phyloP scores from a whole-genome alignment of 768 basidiomycete genomes.

The Leucocoprinus leucothites region DNA sequence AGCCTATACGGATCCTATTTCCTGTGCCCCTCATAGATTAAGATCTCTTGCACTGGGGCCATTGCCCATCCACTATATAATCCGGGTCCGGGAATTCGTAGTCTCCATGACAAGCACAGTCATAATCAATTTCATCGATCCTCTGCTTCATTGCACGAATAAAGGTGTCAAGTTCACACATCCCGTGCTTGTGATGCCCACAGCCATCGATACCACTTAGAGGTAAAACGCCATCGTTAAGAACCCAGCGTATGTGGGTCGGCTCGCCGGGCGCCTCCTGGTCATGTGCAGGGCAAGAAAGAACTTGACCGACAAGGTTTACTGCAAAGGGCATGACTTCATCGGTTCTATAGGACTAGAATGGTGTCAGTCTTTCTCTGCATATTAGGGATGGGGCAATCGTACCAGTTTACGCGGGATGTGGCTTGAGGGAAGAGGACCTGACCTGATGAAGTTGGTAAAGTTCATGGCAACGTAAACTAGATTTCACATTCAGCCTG shows the following conservation, averaged over 20 bases:
- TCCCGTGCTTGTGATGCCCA: constrained; percentile 48
- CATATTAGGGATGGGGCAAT: constrained; percentile 52
- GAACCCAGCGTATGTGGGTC: constrained; percentile 59
- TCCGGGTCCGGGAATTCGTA: constrained; percentile 44
- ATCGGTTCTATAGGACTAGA: constrained; percentile 31
- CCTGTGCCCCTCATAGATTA: constrained; percentile 1
- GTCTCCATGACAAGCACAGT: constrained; percentile 55
- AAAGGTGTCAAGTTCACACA: constrained; percentile 62
- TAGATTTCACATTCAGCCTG: constrained; percentile 15
- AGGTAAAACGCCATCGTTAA: constrained; percentile 74
- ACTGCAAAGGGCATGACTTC: constrained; percentile 32
- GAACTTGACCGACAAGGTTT: constrained; percentile 44
- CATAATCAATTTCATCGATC: constrained; percentile 58
- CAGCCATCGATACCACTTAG: constrained; percentile 65
- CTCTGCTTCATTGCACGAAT: constrained; percentile 54
- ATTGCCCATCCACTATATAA: constrained; percentile 35
- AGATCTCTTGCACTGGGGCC: constrained; percentile 12
- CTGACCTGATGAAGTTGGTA: constrained; percentile 54
- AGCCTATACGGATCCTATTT: neutral
- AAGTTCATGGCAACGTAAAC: constrained; percentile 75
- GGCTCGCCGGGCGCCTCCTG: constrained; percentile 19
- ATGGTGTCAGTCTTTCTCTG: constrained; percentile 30
- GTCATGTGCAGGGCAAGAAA: constrained; percentile 24
- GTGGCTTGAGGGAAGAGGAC: constrained; percentile 61
- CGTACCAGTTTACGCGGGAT: constrained; percentile 51